These are phyloP conservation scores for Didymella exigua DNA, from an alignment of 2,329 filamentous ascomycete genomes.

Conservation along the genomic window DNA sequence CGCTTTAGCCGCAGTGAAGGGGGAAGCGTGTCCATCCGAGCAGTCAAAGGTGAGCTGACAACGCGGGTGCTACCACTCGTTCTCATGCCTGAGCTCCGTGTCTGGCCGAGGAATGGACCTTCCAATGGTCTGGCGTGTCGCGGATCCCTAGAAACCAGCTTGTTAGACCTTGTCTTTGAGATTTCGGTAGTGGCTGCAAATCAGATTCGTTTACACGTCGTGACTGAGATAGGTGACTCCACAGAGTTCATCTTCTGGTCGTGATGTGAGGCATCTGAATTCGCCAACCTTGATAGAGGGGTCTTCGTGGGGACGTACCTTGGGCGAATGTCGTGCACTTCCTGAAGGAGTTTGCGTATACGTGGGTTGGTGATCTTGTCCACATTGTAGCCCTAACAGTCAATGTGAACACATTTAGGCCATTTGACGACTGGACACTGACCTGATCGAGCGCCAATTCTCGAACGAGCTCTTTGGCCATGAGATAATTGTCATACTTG, in stretches of 20 bases:
- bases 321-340: slow-evolving; percentile 16
- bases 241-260: not conserved
- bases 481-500: slow-evolving; percentile 26
- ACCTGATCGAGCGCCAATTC: slow-evolving; percentile 39
- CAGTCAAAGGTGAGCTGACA: not conserved
- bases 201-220: not conserved
- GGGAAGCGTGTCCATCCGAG: slow-evolving; percentile 10
- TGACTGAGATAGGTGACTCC: not conserved
- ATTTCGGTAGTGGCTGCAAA: not conserved
- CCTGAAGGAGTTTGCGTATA: slow-evolving; percentile 23
- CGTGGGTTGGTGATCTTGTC: slow-evolving; percentile 20
- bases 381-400: slow-evolving; percentile 26
- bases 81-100: not conserved
- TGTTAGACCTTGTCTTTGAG: slow-evolving; percentile 5
- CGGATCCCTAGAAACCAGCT: slow-evolving; percentile 1
- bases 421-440: not conserved
- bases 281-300: not conserved
- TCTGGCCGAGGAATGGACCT: slow-evolving; percentile 2
- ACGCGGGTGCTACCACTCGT: not conserved
- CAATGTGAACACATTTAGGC: not conserved
- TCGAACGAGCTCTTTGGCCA: slow-evolving; percentile 33
- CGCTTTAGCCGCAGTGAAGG: not conserved
- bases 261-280: not conserved
- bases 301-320: slow-evolving; percentile 1
- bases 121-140: not conserved